phyloP scores from a whole-genome alignment of 495 filamentous ascomycete species.

The Clavariopsis aquatica region DNA sequence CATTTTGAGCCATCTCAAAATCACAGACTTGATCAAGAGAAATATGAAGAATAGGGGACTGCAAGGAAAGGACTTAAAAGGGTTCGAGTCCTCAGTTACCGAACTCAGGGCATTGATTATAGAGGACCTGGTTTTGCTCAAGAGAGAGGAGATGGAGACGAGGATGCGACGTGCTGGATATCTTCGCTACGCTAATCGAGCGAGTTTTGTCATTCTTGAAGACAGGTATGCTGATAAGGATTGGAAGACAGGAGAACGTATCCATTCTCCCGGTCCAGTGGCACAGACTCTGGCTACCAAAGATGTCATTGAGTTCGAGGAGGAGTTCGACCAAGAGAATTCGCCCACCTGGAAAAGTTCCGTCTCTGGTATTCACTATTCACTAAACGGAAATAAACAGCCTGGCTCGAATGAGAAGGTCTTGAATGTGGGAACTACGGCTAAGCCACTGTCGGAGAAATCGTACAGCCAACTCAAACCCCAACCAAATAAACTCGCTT shows the following conservation, averaged over 20 bases:
- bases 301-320: neutral
- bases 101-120: conserved; percentile 11
- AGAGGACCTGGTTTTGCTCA: conserved; percentile 21
- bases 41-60: conserved; percentile 15
- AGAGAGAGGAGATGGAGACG: conserved; percentile 26
- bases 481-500: neutral
- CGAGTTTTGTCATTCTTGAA: conserved; percentile 8
- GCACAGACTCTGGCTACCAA: neutral
- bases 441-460: neutral
- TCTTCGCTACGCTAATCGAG: conserved; percentile 17
- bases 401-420: neutral
- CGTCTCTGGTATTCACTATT: neutral
- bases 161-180: conserved; percentile 22
- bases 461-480: neutral
- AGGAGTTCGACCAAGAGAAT: neutral
- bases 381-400: neutral
- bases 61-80: conserved; percentile 12
- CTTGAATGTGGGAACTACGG: neutral
- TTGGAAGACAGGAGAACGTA: conserved; percentile 18
- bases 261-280: neutral
- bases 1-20: conserved; percentile 6
- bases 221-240: conserved; percentile 15
- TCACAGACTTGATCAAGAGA: conserved; percentile 12
- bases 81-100: conserved; percentile 1
- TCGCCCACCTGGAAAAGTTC: neutral